phyloP scores from a whole-genome alignment of 495 filamentous ascomycete species.

The Trichoderma asperelloides region DNA sequence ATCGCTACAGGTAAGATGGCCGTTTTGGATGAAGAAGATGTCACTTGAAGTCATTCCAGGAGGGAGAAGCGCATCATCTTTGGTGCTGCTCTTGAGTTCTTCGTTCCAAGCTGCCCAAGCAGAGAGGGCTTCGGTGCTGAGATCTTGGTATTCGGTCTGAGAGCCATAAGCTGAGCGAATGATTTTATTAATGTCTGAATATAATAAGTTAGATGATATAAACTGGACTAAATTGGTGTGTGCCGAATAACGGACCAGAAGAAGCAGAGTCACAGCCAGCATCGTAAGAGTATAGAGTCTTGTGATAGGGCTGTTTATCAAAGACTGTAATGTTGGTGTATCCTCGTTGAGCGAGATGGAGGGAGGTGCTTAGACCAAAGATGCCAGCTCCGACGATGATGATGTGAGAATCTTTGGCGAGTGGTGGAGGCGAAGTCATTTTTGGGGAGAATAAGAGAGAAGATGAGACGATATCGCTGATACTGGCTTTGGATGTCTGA shows the following conservation, averaged over 20 bases:
- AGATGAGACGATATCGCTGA: background rate
- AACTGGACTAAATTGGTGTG: background rate
- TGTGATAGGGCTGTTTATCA: slow-evolving; percentile 33
- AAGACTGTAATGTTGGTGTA: slow-evolving; percentile 34
- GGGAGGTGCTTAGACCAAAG: slow-evolving; percentile 33
- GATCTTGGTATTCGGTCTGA: slow-evolving; percentile 32
- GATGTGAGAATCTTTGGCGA: slow-evolving; percentile 23
- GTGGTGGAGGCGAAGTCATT: background rate
- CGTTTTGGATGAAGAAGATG: slow-evolving; percentile 13
- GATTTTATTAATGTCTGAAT: slow-evolving; percentile 36
- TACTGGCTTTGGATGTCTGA: background rate
- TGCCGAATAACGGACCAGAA: slow-evolving; percentile 14
- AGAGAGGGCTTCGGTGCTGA: slow-evolving; percentile 30
- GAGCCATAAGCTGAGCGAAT: slow-evolving; percentile 33
- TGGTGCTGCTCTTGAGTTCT: slow-evolving; percentile 16
- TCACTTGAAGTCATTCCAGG: background rate
- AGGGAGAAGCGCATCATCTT: background rate
- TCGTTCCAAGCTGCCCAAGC: slow-evolving; percentile 36
- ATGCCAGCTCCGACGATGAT: slow-evolving; percentile 37
- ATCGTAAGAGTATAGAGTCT: slow-evolving; percentile 23
- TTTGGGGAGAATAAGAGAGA: background rate
- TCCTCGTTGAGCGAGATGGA: slow-evolving; percentile 32
- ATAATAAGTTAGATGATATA: slow-evolving; percentile 1
- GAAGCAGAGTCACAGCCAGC: slow-evolving; percentile 28
- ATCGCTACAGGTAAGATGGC: background rate